Evolutionary conservation across 1,284 basidiomycete species (phyloP).

Genomic region (Ustilago bromivora): DNA sequence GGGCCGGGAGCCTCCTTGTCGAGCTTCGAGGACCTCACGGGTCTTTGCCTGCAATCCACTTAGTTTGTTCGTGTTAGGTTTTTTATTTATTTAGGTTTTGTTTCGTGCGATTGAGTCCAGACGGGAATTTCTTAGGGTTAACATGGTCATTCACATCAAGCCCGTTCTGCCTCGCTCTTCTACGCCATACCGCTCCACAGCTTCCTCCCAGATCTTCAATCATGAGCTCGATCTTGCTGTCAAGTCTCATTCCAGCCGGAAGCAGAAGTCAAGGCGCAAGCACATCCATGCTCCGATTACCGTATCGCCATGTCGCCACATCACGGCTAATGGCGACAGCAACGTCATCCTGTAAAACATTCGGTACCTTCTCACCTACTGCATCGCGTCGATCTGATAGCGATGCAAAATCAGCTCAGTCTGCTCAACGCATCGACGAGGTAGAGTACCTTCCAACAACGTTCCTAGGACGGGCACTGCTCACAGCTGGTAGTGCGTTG

Average conservation of each 20-base stretch:
- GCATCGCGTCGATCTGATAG: conserved; percentile 8
- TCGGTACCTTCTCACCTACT: conserved; percentile 11
- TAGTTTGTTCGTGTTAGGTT: too few species aligned
- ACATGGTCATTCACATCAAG: too few species aligned
- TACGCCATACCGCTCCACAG: neutral
- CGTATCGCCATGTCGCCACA: neutral
- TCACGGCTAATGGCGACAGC: neutral
- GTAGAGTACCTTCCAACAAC: conserved; percentile 38
- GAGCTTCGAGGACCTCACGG: too few species aligned
- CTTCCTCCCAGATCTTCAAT: neutral
- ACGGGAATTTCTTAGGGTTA: too few species aligned
- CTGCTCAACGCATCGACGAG: conserved; percentile 25
- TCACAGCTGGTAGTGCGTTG: conserved; percentile 86
- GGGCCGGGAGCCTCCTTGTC: too few species aligned
- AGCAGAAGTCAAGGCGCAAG: conserved; percentile 19
- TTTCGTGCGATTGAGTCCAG: too few species aligned
- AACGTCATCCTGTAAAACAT: neutral
- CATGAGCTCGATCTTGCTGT: conserved; percentile 12
- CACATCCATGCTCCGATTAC: conserved; percentile 22
- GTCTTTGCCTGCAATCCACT: too few species aligned
- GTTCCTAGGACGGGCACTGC: conserved; percentile 72
- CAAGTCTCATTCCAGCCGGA: conserved; percentile 21
- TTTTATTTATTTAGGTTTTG: too few species aligned
- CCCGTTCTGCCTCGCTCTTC: neutral
- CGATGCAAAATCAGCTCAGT: neutral